A percentile compares a stretch with the other conserved stretches of the same genome.
These are phyloP conservation scores for Arthrobotrys sinensis DNA, from an alignment of 2,329 filamentous ascomycete genomes.

Conservation along the genomic window DNA sequence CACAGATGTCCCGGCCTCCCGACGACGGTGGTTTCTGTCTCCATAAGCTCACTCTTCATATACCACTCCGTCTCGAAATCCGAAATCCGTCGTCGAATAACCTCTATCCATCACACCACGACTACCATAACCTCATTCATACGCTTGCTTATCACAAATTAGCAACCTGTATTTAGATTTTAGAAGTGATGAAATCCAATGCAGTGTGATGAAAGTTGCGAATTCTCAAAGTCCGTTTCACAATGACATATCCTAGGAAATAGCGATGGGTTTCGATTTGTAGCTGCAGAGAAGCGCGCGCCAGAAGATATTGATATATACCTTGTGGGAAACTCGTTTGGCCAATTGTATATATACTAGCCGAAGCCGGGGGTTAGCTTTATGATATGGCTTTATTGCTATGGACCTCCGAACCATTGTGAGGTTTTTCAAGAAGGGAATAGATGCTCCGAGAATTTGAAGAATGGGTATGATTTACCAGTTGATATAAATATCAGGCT, in stretches of 20 bases:
- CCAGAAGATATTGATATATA: slow-evolving; percentile 1
- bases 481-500: neutral
- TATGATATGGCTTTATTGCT: neutral
- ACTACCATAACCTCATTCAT: slow-evolving; percentile 28
- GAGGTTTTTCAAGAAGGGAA: neutral
- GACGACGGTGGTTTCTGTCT: slow-evolving; percentile 40
- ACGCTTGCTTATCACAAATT: slow-evolving; percentile 43
- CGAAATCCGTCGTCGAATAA: slow-evolving; percentile 29
- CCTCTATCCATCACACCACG: neutral
- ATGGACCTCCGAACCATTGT: neutral
- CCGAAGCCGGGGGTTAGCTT: neutral
- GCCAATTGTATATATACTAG: slow-evolving; percentile 3
- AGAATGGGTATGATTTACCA: neutral
- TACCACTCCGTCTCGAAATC: slow-evolving; percentile 29
- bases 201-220: slow-evolving; percentile 49
- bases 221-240: slow-evolving; percentile 1
- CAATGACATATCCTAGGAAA: neutral
- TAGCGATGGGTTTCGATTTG: neutral
- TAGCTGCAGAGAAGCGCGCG: neutral
- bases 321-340: neutral
- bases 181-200: slow-evolving; percentile 58
- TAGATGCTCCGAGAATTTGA: neutral
- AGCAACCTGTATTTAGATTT: slow-evolving; percentile 60
- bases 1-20: slow-evolving; percentile 31
- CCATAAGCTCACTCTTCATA: slow-evolving; percentile 37